Conservation (phyloP, 2,329 filamentous ascomycete species). For the Mycosphaerella sp. region DNA sequence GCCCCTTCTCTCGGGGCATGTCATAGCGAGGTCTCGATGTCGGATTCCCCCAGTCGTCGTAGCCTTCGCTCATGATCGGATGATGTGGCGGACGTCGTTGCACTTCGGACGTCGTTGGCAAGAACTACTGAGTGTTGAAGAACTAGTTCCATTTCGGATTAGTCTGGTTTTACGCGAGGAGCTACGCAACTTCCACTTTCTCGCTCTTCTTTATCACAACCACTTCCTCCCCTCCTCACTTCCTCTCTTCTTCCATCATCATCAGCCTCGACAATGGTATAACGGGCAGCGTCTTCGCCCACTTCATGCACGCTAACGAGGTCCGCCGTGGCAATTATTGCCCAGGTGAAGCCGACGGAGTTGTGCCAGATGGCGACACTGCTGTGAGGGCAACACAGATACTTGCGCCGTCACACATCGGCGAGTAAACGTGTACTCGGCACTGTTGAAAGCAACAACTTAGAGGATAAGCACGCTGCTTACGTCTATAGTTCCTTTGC, state of each 20-base stretch:
- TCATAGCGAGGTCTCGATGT: constrained; percentile 12
- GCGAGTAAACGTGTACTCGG: constrained; percentile 8
- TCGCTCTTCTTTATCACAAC: no score
- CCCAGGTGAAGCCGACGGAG: not conserved
- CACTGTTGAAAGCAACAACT: constrained; percentile 6
- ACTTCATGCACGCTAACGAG: no score
- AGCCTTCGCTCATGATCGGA: constrained; percentile 18
- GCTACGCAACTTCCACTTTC: no score
- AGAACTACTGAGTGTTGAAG: no score
- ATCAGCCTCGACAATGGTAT: not conserved
- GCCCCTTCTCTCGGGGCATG: constrained; percentile 16
- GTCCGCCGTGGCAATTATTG: no score
- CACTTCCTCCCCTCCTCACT: no score
- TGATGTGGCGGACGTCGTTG: no score
- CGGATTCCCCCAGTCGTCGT: constrained; percentile 26
- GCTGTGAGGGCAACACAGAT: constrained; percentile 6
- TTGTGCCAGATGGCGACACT: constrained; percentile 6
- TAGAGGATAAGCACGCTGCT: constrained; percentile 3
- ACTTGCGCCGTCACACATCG: constrained; percentile 18
- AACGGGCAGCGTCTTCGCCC: no score
- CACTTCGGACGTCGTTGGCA: no score
- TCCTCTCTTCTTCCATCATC: not conserved
- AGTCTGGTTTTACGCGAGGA: no score
- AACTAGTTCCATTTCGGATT: no score
- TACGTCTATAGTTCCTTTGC: constrained; percentile 6